Percentiles rank a stretch among this genome's conserved stretches.
phyloP scores from a whole-genome alignment of 2,329 filamentous ascomycete species.

The Chaetomium olivaceum region DNA sequence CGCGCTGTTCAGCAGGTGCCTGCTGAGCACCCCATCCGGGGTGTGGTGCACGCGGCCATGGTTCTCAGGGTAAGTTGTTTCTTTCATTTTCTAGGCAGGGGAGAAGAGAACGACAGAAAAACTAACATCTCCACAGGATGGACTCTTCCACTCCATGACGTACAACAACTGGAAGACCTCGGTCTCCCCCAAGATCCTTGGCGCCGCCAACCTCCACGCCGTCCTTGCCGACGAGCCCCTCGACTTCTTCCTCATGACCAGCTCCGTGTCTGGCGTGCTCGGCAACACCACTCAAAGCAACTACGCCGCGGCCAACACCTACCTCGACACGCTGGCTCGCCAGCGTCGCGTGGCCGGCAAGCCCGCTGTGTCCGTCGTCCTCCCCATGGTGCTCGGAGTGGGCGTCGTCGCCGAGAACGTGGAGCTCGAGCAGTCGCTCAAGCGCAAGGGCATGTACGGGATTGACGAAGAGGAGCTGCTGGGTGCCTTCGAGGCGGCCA shows the following conservation, averaged over 20 bases:
- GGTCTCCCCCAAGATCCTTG: slow-evolving; percentile 24
- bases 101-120: background rate
- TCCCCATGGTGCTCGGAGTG: slow-evolving; percentile 37
- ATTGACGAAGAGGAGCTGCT: slow-evolving; percentile 37
- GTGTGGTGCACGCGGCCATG: slow-evolving; percentile 33
- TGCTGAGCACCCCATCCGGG: slow-evolving; percentile 23
- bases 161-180: slow-evolving; percentile 19
- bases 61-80: slow-evolving; percentile 18
- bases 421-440: slow-evolving; percentile 30
- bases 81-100: background rate
- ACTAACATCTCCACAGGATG: slow-evolving; percentile 14
- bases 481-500: slow-evolving; percentile 29
- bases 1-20: slow-evolving; percentile 10
- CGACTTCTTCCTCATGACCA: slow-evolving; percentile 43
- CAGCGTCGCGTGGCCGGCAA: slow-evolving; percentile 31
- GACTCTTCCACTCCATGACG: slow-evolving; percentile 20
- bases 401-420: slow-evolving; percentile 29
- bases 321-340: slow-evolving; percentile 37
- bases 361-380: slow-evolving; percentile 38
- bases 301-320: slow-evolving; percentile 42
- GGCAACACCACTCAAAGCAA: slow-evolving; percentile 36
- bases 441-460: slow-evolving; percentile 36
- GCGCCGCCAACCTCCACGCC: slow-evolving; percentile 21
- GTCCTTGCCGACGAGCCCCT: slow-evolving; percentile 31
- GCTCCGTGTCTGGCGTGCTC: slow-evolving; percentile 38